phyloP scores from a whole-genome alignment of 2,329 filamentous ascomycete species.

The Aureobasidium melanogenum region DNA sequence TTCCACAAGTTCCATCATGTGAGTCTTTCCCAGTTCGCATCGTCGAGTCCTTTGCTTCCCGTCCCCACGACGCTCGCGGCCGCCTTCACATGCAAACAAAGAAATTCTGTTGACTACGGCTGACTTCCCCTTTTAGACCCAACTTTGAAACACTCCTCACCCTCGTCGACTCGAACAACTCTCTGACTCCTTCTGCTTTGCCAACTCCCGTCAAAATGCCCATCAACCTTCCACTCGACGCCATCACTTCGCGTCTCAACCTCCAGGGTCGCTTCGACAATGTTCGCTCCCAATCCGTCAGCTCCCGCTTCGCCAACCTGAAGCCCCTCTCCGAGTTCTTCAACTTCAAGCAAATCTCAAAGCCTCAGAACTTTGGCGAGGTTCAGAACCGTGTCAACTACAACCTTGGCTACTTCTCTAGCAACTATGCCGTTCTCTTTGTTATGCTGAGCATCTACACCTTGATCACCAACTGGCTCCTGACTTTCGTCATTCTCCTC shows the following conservation, averaged over 20 bases:
- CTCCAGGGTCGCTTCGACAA: constrained; percentile 75
- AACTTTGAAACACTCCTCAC: not conserved
- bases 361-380: constrained; percentile 84
- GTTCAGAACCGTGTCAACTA: constrained; percentile 91
- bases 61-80: not conserved
- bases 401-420: constrained; percentile 94
- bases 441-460: constrained; percentile 94
- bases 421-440: constrained; percentile 94
- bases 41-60: not conserved
- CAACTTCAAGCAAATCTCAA: constrained; percentile 90
- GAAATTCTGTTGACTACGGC: constrained; percentile 12
- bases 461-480: constrained; percentile 73
- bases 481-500: constrained; percentile 89
- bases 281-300: constrained; percentile 69
- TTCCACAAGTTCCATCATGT: not conserved
- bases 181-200: not conserved
- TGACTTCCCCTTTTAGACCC: constrained; percentile 4
- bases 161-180: not conserved
- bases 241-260: constrained; percentile 84
- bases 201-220: constrained; percentile 49
- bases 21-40: not conserved
- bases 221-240: constrained; percentile 87
- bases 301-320: constrained; percentile 82
- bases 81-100: constrained; percentile 10
- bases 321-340: constrained; percentile 88